Conservation (phyloP, 1,284 basidiomycete genomes). For the Boletus subluridellus region DNA sequence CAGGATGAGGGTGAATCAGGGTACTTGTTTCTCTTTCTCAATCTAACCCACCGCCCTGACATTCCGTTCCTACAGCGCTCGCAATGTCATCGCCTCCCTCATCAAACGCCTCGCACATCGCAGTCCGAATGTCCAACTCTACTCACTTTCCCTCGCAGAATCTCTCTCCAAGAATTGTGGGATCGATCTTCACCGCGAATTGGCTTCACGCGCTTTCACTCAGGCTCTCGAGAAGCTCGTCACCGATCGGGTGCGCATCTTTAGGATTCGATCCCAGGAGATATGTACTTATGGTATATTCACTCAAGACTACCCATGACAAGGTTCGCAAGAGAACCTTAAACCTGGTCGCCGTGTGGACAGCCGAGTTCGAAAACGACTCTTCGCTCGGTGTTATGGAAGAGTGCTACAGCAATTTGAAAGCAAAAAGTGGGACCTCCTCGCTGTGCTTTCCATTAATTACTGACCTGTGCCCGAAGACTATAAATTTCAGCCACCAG, state of each 20-base stretch:
- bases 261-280: not conserved
- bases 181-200: constrained; percentile 77
- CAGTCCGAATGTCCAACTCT: constrained; percentile 95
- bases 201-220: constrained; percentile 89
- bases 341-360: constrained; percentile 79
- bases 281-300: constrained; percentile 2
- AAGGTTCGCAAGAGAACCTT: constrained; percentile 81
- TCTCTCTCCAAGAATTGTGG: constrained; percentile 91
- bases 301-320: constrained; percentile 75
- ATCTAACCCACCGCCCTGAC: constrained; percentile 17
- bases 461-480: constrained; percentile 41
- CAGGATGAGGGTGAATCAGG: constrained; percentile 81
- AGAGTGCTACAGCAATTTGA: constrained; percentile 82
- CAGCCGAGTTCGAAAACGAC: constrained; percentile 79
- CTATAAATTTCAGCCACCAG: constrained; percentile 65
- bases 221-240: constrained; percentile 83
- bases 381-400: constrained; percentile 85
- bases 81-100: constrained; percentile 79
- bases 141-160: constrained; percentile 84
- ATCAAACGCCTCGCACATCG: constrained; percentile 91
- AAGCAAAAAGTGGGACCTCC: constrained; percentile 65
- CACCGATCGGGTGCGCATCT: constrained; percentile 68
- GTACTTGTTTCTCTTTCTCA: constrained; percentile 43
- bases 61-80: constrained; percentile 56
- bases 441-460: not conserved